A percentile compares a stretch with the other conserved stretches of the same genome.
These are phyloP conservation scores for Penicillium atrosanguineum DNA, from an alignment of 495 filamentous ascomycete species.

Conservation along the genomic window DNA sequence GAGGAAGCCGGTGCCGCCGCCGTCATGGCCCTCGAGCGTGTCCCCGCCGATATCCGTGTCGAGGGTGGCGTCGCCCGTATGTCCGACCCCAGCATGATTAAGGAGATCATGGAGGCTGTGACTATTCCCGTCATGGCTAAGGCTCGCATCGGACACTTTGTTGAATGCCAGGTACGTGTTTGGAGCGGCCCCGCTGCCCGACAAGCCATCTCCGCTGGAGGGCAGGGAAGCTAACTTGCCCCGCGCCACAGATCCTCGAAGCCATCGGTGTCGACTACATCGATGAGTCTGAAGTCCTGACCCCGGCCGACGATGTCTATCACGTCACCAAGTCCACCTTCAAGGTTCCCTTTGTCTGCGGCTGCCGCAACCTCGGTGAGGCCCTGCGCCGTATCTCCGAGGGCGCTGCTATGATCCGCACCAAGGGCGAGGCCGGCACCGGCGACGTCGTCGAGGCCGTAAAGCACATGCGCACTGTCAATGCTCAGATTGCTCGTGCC, in stretches of 20 bases:
- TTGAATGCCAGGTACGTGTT: slow-evolving; percentile 79
- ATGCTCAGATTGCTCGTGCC: slow-evolving; percentile 74
- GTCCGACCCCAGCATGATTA: slow-evolving; percentile 94
- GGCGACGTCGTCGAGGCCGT: slow-evolving; percentile 97
- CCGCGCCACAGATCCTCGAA: slow-evolving; percentile 72
- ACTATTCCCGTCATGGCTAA: slow-evolving; percentile 99
- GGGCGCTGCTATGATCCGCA: slow-evolving; percentile 97
- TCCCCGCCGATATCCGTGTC: slow-evolving; percentile 92
- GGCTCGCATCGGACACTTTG: slow-evolving; percentile 95
- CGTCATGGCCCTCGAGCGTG: slow-evolving; percentile 98
- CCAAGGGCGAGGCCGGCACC: slow-evolving; percentile 98
- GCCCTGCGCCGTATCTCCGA: slow-evolving; percentile 88
- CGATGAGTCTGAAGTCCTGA: slow-evolving; percentile 95
- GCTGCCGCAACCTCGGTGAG: slow-evolving; percentile 93
- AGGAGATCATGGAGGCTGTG: slow-evolving; percentile 93
- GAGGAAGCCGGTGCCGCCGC: slow-evolving; percentile 94
- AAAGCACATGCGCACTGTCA: slow-evolving; percentile 91
- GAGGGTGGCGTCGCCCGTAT: slow-evolving; percentile 94
- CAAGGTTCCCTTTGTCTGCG: slow-evolving; percentile 91
- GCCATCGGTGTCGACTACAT: slow-evolving; percentile 95
- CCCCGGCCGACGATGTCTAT: slow-evolving; percentile 84
- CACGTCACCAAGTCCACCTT: slow-evolving; percentile 89
- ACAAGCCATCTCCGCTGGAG: background rate
- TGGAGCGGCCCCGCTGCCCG: background rate
- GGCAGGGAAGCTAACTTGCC: background rate